phyloP scores from a whole-genome alignment of 169 alveolate species.

The Condylostoma magnum region DNA sequence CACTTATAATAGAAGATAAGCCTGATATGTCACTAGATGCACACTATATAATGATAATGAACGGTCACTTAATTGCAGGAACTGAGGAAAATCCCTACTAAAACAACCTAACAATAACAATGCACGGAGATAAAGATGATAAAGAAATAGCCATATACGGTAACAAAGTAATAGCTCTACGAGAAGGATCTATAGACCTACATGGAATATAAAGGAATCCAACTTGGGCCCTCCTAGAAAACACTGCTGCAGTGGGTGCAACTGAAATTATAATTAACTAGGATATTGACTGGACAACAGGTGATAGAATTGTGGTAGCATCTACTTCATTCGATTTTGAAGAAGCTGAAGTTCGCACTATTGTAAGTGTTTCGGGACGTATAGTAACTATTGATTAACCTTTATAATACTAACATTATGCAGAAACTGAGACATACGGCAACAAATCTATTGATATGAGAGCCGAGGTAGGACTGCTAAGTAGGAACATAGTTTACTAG shows the following conservation, averaged over 20 bases:
- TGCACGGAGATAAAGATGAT: constrained; percentile 53
- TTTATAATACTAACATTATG: constrained; percentile 44
- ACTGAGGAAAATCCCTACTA: constrained; percentile 49
- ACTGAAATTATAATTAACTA: constrained; percentile 28
- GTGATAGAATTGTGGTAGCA: constrained; percentile 66
- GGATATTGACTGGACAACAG: constrained; percentile 65
- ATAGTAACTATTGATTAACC: constrained; percentile 30
- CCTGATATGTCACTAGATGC: constrained; percentile 60
- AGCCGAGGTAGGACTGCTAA: constrained; percentile 68
- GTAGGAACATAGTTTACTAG: constrained; percentile 56
- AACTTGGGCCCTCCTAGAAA: constrained; percentile 55
- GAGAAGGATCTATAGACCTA: constrained; percentile 52
- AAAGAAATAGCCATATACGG: constrained; percentile 62
- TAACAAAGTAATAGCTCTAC: constrained; percentile 52
- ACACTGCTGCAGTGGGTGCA: constrained; percentile 47
- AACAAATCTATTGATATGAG: constrained; percentile 44
- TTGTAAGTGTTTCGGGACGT: constrained; percentile 20
- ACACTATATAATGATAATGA: constrained; percentile 51
- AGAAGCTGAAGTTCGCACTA: constrained; percentile 50
- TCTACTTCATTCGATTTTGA: constrained; percentile 45
- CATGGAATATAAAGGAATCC: constrained; percentile 52
- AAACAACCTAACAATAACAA: constrained; percentile 51
- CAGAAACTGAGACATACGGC: constrained; percentile 46
- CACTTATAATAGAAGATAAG: constrained; percentile 40
- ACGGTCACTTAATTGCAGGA: constrained; percentile 60